Evolutionary conservation across 495 filamentous ascomycete genomes (phyloP), one percentile per base, ranked within the genome.

Genomic region (Penicillium tannophilum): DNA sequence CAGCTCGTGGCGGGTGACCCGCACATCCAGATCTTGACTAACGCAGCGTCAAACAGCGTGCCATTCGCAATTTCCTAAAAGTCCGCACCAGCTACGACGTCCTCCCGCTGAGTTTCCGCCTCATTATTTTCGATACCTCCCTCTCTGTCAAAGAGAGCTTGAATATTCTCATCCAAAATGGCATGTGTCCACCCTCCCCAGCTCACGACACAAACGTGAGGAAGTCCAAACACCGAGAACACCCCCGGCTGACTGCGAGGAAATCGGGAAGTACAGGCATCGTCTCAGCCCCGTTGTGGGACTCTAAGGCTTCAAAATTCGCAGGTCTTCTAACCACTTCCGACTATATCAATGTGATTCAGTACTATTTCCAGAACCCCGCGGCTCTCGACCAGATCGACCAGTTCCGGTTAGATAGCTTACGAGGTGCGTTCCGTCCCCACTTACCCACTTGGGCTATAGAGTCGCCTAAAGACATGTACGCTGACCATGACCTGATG

Each of bases 331-430:
- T 99, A 66, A 98, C 94, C 20, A 95, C 91, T 47, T 94, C 91
- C 60, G 94, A 99, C 73, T 99, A 94, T 72, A 80, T 99, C 79
- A 99, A 99, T 71, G 89, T 99, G 55, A 95, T 99, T 53, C 95
- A 98, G 75, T 99, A 98, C 73, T 98, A 98, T 78, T 98, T 94
- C 86, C 93, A 98, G 76, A 96, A 93, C 65, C 95, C 95, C 16
- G 90, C 93, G 45, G 88, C 91, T 12, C 82, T 99, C 54, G 85
- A 87, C 55, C 83, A 92, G 67, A 88, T 98, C 67, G 94, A 98
- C 67, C 89, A 96, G 68, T 98, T 99, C 75, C 90, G 91, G 35
- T 78, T 99, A 50, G 92, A 90, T 77, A 96, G 90, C 67, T 85
- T 99, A 51, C 83, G 93, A 82, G 92, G 93, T 97, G 57, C 45